Conservation (phyloP, 73 alveolate genomes). For the Tetrahymena elliotti region DNA sequence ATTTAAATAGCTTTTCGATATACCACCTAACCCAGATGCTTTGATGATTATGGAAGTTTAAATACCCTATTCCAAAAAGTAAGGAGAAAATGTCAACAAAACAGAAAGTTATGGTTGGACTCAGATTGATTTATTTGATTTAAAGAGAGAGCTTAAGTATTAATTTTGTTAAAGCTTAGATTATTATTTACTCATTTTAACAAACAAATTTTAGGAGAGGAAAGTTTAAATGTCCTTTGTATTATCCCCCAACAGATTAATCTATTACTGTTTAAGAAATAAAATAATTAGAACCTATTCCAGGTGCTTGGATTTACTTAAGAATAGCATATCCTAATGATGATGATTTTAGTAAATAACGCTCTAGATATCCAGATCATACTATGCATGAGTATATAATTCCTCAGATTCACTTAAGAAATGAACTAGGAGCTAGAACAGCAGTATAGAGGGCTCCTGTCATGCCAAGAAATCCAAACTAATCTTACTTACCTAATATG, state of each 20-base stretch:
- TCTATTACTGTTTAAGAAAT: slow-evolving; percentile 27
- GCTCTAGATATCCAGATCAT: slow-evolving; percentile 38
- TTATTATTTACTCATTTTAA: neutral
- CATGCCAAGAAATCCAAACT: neutral
- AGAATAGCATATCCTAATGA: slow-evolving; percentile 42
- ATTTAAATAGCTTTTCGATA: slow-evolving; percentile 1
- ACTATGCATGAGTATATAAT: slow-evolving; percentile 39
- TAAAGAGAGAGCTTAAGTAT: slow-evolving; percentile 19
- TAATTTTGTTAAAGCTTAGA: neutral
- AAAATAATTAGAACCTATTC: slow-evolving; percentile 41
- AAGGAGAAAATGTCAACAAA: slow-evolving; percentile 27
- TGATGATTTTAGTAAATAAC: slow-evolving; percentile 34
- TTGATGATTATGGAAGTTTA: slow-evolving; percentile 15
- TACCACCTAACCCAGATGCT: slow-evolving; percentile 36
- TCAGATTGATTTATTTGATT: slow-evolving; percentile 36
- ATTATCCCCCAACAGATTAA: slow-evolving; percentile 34
- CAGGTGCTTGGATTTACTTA: slow-evolving; percentile 39
- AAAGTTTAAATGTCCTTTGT: slow-evolving; percentile 36
- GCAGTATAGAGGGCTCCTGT: neutral
- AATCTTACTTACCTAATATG: neutral
- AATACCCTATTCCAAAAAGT: slow-evolving; percentile 18
- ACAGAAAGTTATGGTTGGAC: slow-evolving; percentile 40
- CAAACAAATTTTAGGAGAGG: slow-evolving; percentile 10
- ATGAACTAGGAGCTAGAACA: slow-evolving; percentile 12
- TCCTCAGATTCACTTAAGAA: slow-evolving; percentile 36